phyloP scores from a whole-genome alignment of 2,329 filamentous ascomycete species.

The Fonsecaea multimorphosa region DNA sequence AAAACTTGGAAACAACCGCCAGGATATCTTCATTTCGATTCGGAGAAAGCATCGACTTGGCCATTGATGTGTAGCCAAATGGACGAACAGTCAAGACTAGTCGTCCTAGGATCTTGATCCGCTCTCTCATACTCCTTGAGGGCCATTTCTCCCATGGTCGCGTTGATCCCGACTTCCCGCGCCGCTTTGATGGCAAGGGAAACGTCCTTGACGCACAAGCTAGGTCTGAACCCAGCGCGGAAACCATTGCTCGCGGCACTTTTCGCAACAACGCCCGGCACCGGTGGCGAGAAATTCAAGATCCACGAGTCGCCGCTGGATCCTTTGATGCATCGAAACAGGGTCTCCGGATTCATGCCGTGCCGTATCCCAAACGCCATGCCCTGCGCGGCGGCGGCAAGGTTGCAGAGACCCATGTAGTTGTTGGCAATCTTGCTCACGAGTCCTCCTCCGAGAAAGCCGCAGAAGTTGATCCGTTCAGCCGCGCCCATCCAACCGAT shows the following conservation, averaged over 20 bases:
- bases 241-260: constrained; percentile 13
- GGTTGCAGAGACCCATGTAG: constrained; percentile 22
- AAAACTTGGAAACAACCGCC: background rate
- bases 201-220: constrained; percentile 18
- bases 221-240: constrained; percentile 5
- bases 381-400: constrained; percentile 15
- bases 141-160: constrained; percentile 15
- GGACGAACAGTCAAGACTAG: constrained; percentile 15
- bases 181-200: constrained; percentile 16
- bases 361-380: constrained; percentile 23
- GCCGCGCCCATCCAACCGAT: constrained; percentile 15
- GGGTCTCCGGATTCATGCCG: constrained; percentile 15
- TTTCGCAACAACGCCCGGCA: constrained; percentile 14
- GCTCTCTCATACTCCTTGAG: constrained; percentile 8
- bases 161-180: constrained; percentile 8
- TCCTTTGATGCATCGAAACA: constrained; percentile 18
- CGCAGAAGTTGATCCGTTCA: constrained; percentile 14
- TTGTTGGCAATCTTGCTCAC: constrained; percentile 27
- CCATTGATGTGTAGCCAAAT: constrained; percentile 14
- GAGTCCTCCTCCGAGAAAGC: constrained; percentile 15
- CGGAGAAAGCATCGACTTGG: background rate
- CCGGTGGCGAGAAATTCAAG: constrained; percentile 6
- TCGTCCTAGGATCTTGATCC: constrained; percentile 19
- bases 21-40: background rate
- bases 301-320: constrained; percentile 27